Evolutionary conservation across 148 eudicot genomes (phyloP).

Genomic region (Persicaria maculosa): DNA sequence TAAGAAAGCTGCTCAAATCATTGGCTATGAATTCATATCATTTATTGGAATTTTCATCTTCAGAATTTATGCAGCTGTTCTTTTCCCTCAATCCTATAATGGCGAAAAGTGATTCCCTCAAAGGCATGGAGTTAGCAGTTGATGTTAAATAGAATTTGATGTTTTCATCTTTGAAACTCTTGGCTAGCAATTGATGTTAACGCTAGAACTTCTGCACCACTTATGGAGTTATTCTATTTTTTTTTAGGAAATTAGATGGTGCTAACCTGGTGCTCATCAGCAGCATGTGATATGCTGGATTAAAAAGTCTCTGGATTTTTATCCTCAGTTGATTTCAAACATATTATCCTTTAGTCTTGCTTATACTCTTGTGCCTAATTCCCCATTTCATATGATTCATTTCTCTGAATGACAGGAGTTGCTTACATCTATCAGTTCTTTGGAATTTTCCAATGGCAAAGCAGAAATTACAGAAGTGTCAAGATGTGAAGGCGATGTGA

Average conservation of each 20-base stretch:
- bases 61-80: neutral
- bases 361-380: neutral
- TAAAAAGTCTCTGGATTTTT: neutral
- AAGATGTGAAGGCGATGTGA: conserved; percentile 87
- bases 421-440: conserved; percentile 46
- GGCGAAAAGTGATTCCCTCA: neutral
- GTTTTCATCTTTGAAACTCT: neutral
- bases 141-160: neutral
- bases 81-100: neutral
- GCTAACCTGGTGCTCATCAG: neutral
- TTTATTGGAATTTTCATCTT: neutral
- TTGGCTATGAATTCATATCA: neutral
- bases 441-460: conserved; percentile 75
- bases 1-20: neutral
- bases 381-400: neutral
- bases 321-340: neutral
- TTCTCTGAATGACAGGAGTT: conserved; percentile 50
- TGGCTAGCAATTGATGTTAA: conserved; percentile 1
- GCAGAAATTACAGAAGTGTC: conserved; percentile 84
- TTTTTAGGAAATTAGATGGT: neutral
- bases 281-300: neutral
- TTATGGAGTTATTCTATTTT: neutral
- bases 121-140: neutral
- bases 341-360: neutral
- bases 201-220: neutral